Percentiles rank a stretch among this genome's conserved stretches.
phyloP scores from a whole-genome alignment of 2,329 filamentous ascomycete genomes.

The Aspergillus pseudotamarii region DNA sequence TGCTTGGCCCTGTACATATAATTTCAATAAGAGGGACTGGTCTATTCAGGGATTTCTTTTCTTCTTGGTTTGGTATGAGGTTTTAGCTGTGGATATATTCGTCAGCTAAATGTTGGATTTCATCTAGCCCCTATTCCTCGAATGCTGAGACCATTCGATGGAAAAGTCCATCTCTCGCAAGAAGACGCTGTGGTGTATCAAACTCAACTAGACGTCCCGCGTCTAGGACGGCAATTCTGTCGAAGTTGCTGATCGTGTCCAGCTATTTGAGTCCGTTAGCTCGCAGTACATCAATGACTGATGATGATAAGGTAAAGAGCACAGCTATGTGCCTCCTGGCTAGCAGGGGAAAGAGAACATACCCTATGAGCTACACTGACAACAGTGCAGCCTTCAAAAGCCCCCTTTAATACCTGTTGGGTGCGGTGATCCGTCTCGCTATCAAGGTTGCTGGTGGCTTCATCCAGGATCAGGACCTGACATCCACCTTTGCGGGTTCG shows the following conservation, averaged over 20 bases:
- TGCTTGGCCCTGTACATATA: not conserved
- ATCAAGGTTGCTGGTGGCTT: slow-evolving; percentile 46
- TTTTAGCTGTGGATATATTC: too few relatives aligned
- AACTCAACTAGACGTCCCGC: slow-evolving; percentile 1
- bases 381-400: slow-evolving; percentile 57
- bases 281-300: not conserved
- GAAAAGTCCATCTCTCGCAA: slow-evolving; percentile 1
- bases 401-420: slow-evolving; percentile 51
- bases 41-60: too few relatives aligned
- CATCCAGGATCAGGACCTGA: slow-evolving; percentile 32
- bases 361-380: slow-evolving; percentile 53
- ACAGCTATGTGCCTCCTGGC: not conserved
- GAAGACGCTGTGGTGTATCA: slow-evolving; percentile 1
- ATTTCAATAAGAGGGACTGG: too few relatives aligned
- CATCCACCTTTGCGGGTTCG: not conserved
- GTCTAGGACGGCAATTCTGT: slow-evolving; percentile 1
- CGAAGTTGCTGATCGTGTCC: slow-evolving; percentile 23
- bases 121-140: not conserved
- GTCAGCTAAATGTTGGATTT: not conserved
- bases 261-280: slow-evolving; percentile 24
- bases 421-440: slow-evolving; percentile 54
- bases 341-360: not conserved
- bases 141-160: not conserved
- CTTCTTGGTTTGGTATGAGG: too few relatives aligned
- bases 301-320: not conserved